A percentile compares a stretch with the other conserved stretches of the same genome.
These are phyloP conservation scores for Coelastrella sp. DNA, from an alignment of 139 green algal species.

Conservation along the genomic window DNA sequence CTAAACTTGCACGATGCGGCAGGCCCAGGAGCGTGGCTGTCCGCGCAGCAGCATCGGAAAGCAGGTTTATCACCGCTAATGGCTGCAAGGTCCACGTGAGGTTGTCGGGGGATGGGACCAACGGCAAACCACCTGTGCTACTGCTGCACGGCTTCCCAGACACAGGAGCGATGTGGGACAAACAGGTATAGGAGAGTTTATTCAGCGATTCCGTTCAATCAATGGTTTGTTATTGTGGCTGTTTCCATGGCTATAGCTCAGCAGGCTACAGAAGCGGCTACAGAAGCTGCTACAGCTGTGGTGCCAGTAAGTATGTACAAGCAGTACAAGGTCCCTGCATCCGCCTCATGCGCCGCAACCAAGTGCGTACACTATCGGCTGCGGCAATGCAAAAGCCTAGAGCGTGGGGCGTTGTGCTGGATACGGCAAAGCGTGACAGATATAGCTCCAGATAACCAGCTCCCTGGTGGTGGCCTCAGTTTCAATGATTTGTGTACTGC, in stretches of 20 bases:
- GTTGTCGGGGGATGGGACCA: not conserved
- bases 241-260: not conserved
- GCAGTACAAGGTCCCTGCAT: no score
- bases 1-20: no score
- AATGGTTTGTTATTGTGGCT: not conserved
- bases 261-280: no score
- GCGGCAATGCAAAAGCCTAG: no score
- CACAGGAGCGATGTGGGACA: not conserved
- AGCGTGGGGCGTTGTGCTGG: no score
- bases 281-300: no score
- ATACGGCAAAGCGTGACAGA: no score
- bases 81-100: not conserved
- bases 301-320: no score
- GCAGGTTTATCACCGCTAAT: not conserved
- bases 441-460: not conserved
- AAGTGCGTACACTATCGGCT: no score
- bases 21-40: no score
- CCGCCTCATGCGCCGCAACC: no score
- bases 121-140: not conserved
- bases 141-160: conserved; percentile 37
- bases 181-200: not conserved
- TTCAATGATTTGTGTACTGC: not conserved
- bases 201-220: not conserved
- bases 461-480: not conserved
- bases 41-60: not conserved